These are phyloP conservation scores for Leishmania tropica DNA, from an alignment of 208 protist genomes.

Conservation along the genomic window DNA sequence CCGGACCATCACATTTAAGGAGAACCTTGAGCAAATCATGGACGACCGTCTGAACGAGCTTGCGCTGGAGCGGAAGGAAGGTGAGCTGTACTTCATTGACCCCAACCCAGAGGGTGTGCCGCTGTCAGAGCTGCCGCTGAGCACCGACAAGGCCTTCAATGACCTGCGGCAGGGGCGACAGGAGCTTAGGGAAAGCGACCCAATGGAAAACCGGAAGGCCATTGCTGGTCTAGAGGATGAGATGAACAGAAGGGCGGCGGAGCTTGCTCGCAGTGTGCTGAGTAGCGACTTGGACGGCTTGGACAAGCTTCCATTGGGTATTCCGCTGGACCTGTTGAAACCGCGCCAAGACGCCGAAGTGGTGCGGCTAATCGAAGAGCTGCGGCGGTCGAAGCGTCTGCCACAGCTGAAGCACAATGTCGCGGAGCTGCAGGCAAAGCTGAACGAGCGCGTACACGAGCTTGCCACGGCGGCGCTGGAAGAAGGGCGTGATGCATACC, in stretches of 20 bases:
- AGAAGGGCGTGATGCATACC: constrained; percentile 55
- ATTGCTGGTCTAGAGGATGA: constrained; percentile 53
- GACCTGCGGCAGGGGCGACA: constrained; percentile 49
- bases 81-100: constrained; percentile 81
- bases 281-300: constrained; percentile 57
- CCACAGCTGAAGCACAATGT: constrained; percentile 37
- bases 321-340: constrained; percentile 63
- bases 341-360: constrained; percentile 56
- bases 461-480: constrained; percentile 54
- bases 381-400: constrained; percentile 39
- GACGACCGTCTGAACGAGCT: constrained; percentile 61
- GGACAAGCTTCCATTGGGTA: constrained; percentile 60
- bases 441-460: constrained; percentile 46
- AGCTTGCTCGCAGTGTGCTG: constrained; percentile 49
- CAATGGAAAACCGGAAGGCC: constrained; percentile 53
- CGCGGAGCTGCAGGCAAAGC: constrained; percentile 39
- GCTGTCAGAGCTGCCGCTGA: constrained; percentile 39
- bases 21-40: constrained; percentile 64
- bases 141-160: constrained; percentile 51
- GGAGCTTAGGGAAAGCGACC: constrained; percentile 43
- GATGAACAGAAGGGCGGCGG: constrained; percentile 56
- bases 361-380: constrained; percentile 40
- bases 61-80: constrained; percentile 60
- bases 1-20: constrained; percentile 36
- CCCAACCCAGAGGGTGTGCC: constrained; percentile 44